phyloP scores from a whole-genome alignment of 108 stramenopile genomes.

The Cyclostephanos invisitatus region DNA sequence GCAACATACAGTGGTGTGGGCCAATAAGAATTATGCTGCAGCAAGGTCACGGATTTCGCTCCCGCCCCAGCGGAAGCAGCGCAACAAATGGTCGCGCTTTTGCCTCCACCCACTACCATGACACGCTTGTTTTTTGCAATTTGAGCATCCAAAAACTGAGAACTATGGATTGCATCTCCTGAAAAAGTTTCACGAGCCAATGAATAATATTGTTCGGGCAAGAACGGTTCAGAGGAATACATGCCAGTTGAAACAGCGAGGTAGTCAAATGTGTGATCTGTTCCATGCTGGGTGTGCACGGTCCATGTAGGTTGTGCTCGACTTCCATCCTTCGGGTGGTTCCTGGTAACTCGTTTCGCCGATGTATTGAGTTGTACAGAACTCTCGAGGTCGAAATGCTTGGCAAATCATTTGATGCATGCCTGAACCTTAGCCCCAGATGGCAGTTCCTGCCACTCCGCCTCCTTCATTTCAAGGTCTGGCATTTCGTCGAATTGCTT shows the following conservation, averaged over 20 bases:
- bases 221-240: constrained; percentile 3
- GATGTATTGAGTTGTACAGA: constrained; percentile 7
- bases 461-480: constrained; percentile 33
- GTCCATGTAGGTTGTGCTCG: constrained; percentile 4
- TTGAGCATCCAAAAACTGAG: constrained; percentile 5
- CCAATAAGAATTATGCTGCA: constrained; percentile 34
- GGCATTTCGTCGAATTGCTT: constrained; percentile 46
- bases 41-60: constrained; percentile 24
- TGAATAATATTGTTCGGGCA: not conserved
- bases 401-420: constrained; percentile 35
- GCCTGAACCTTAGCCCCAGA: constrained; percentile 34
- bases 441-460: constrained; percentile 13
- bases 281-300: not conserved
- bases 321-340: constrained; percentile 4
- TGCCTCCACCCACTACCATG: constrained; percentile 11
- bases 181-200: not conserved
- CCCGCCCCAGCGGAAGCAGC: constrained; percentile 25
- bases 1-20: constrained; percentile 34
- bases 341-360: constrained; percentile 3
- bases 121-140: constrained; percentile 6
- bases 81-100: not conserved
- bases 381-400: constrained; percentile 20
- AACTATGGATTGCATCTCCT: not conserved
- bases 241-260: constrained; percentile 31
- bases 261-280: constrained; percentile 25